Evolutionary conservation across 2,329 filamentous ascomycete species (phyloP), one percentile per base, ranked within the genome.

Genomic region (Herpotrichia juniperi): DNA sequence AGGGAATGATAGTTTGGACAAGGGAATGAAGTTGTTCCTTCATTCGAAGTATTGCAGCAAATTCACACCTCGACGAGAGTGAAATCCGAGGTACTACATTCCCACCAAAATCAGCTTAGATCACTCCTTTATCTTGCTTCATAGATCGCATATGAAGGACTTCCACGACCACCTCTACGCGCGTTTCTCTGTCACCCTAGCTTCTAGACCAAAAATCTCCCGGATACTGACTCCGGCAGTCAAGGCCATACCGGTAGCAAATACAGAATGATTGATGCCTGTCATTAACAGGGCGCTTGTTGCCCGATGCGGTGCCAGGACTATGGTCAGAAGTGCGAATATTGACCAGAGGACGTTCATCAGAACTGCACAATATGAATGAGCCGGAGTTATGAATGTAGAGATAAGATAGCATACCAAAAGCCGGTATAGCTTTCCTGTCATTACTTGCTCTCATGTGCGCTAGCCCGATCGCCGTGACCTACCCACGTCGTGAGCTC

Each of bases 221-320:
- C 10, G 6, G 3, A 50, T 9, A 4, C 40, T 11, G 14, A 50
- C 19, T 21, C 30, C n/a, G 1, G 25, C 31, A 9, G 19, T 50
- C 4, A 44, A 2, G 11, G 37, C 16, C 48, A 50, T 50, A 3
- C 28, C 22, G 7, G 28, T 37, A 8, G 53, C 42, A 30, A 59
- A 61, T 12, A 56, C 45, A n/a, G 49, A 45, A 37, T 59, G 52
- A 43, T 61, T 58, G 39, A 59, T 53, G 2, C 51, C 56, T 1
- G 53, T 61, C 58, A 57, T 57, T 1, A 61, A 42, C 4, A 61
- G 28, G 1, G 54, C 48, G 22, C 53, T 57, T 6, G 56, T 61
- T 24, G 56, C 56, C 14, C 49, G 46, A 32, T 57, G 48, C 17
- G 56, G 58, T 21, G 51, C 48, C 21, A 59, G 35, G 0, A 53